These are phyloP conservation scores for Leucaena leucocephala DNA, from an alignment of 306 rosid genomes.

Conservation along the genomic window DNA sequence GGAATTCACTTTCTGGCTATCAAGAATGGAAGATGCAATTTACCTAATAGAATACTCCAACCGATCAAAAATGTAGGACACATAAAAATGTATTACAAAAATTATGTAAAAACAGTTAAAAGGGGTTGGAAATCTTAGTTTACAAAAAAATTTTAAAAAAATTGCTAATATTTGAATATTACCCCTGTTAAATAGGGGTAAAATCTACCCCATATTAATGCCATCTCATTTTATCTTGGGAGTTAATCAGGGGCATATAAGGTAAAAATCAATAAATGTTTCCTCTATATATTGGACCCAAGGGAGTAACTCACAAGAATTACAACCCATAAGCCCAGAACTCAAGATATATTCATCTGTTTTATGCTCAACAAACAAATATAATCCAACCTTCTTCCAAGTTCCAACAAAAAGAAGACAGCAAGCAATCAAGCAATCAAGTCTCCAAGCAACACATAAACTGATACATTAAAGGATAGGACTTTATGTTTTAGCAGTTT, in stretches of 20 bases:
- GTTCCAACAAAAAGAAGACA: neutral
- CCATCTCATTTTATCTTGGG: too few species aligned
- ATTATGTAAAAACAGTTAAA: too few species aligned
- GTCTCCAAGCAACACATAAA: neutral
- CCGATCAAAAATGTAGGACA: too few species aligned
- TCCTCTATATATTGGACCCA: too few species aligned
- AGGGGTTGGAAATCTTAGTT: too few species aligned
- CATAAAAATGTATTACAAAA: too few species aligned
- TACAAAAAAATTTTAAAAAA: too few species aligned
- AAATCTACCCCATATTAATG: too few species aligned
- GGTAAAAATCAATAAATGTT: too few species aligned
- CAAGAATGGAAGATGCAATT: neutral
- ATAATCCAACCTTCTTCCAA: neutral
- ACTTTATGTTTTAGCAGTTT: neutral
- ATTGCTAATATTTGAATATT: too few species aligned
- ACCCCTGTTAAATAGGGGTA: too few species aligned
- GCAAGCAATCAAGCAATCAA: neutral
- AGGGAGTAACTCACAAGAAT: neutral
- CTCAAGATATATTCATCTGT: neutral
- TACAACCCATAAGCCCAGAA: neutral
- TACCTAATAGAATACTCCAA: neutral
- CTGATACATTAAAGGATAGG: neutral
- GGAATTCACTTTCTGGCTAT: neutral
- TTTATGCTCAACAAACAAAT: conserved; percentile 14
- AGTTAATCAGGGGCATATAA: too few species aligned